Evolutionary conservation across 306 rosid species (phyloP).

Genomic region (Arachis hypogaea): DNA sequence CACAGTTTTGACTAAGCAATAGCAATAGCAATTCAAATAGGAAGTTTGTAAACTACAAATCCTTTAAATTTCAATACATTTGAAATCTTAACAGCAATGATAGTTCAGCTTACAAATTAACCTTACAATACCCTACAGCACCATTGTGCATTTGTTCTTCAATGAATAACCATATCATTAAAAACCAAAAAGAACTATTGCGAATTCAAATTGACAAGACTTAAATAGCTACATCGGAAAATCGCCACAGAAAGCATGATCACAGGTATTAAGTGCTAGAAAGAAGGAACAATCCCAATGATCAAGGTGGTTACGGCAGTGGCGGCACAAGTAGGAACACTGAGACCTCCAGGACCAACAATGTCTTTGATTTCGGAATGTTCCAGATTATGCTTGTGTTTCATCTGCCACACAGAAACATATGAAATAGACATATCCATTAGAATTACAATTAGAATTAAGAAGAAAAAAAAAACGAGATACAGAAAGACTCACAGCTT

Average conservation of each 20-base stretch:
- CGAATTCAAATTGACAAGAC: background rate
- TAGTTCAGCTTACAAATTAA: background rate
- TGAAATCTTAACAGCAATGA: background rate
- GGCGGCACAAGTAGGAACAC: constrained; percentile 71
- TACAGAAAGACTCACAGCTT: too few species aligned
- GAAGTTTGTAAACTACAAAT: too few species aligned
- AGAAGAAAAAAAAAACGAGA: too few species aligned
- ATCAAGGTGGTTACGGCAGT: constrained; percentile 88
- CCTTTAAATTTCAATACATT: too few species aligned
- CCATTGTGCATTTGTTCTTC: background rate
- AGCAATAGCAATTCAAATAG: background rate
- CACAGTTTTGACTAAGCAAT: background rate
- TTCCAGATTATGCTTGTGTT: constrained; percentile 50
- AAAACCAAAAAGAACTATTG: background rate
- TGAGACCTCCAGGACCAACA: constrained; percentile 46
- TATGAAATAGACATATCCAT: background rate
- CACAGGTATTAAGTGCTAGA: background rate
- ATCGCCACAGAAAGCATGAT: background rate
- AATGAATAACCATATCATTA: background rate
- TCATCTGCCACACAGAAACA: constrained; percentile 53
- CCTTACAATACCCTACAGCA: background rate
- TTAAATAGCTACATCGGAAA: background rate
- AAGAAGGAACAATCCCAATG: constrained; percentile 65
- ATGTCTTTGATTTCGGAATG: constrained; percentile 46
- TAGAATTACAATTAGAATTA: constrained; percentile 1